Evolutionary conservation across 1,284 basidiomycete species (phyloP).

Genomic region (Meira miltonrushii): DNA sequence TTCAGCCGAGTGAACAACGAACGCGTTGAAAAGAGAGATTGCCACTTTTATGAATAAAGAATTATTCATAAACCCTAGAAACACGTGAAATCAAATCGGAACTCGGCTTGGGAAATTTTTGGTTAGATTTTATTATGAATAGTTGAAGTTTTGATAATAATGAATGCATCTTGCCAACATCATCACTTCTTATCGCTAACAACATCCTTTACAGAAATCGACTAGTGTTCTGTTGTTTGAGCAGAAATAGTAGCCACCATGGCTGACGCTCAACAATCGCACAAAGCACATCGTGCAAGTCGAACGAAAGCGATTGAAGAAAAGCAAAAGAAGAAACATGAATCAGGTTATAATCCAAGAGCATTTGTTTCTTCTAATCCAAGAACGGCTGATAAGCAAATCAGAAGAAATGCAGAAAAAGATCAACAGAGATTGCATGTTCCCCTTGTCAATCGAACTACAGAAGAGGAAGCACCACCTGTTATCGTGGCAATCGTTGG

Average conservation of each 20-base stretch:
- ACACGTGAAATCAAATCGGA: no score
- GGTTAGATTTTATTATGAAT: no score
- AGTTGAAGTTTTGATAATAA: no score
- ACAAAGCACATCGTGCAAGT: constrained; percentile 45
- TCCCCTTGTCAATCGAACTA: constrained; percentile 84
- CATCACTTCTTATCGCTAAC: no score
- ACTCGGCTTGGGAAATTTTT: no score
- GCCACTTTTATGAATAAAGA: no score
- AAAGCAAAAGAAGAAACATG: constrained; percentile 22
- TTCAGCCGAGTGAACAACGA: no score
- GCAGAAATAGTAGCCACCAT: neutral
- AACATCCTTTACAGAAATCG: no score
- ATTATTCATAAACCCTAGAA: no score
- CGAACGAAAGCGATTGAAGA: constrained; percentile 41
- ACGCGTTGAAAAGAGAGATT: no score
- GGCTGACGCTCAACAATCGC: constrained; percentile 39
- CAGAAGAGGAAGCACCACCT: constrained; percentile 81
- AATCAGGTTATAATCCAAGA: constrained; percentile 80
- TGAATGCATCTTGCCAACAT: no score
- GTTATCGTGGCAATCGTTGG: constrained; percentile 95
- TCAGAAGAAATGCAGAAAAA: constrained; percentile 81
- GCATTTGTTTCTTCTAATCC: constrained; percentile 70
- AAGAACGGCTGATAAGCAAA: constrained; percentile 65
- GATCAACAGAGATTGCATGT: constrained; percentile 94
- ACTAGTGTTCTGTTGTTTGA: no score